These are phyloP conservation scores for Cystobasidium pallidum DNA, from an alignment of 1,284 basidiomycete genomes.

Conservation along the genomic window DNA sequence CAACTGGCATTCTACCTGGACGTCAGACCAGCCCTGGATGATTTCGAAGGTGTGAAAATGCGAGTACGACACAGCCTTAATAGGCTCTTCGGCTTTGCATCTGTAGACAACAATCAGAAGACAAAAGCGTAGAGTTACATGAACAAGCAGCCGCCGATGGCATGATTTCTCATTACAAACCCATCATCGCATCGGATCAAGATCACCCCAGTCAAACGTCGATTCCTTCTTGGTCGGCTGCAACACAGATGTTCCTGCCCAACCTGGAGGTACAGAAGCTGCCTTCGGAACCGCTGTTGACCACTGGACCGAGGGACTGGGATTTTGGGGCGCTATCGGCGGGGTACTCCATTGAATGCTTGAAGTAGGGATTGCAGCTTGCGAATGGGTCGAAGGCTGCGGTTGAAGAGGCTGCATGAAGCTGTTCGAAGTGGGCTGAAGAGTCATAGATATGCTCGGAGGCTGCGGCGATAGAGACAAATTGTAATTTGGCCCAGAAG, in stretches of 20 bases:
- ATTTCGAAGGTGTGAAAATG: slow-evolving; percentile 85
- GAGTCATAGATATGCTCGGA: slow-evolving; percentile 18
- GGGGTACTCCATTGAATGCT: slow-evolving; percentile 32
- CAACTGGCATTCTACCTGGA: slow-evolving; percentile 84
- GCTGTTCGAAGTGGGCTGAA: slow-evolving; percentile 22
- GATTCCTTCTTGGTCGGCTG: slow-evolving; percentile 42
- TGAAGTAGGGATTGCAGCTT: background rate
- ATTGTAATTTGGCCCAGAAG: slow-evolving; percentile 30
- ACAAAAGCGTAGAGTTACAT: background rate
- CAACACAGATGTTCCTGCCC: slow-evolving; percentile 22
- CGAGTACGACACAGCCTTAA: slow-evolving; percentile 54
- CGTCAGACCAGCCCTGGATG: slow-evolving; percentile 88
- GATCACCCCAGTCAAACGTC: slow-evolving; percentile 35
- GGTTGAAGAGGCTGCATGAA: slow-evolving; percentile 19
- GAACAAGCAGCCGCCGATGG: background rate
- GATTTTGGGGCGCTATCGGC: background rate
- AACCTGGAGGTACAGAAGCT: slow-evolving; percentile 23
- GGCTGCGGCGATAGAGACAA: slow-evolving; percentile 15
- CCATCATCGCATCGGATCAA: slow-evolving; percentile 40
- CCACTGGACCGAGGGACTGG: slow-evolving; percentile 14
- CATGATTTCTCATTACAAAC: background rate
- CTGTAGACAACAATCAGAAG: slow-evolving; percentile 29
- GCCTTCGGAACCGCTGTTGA: background rate
- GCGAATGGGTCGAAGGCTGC: background rate
- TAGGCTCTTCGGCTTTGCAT: slow-evolving; percentile 47